Evolutionary conservation across 768 basidiomycete genomes (phyloP), one percentile per base, ranked within the genome.

Genomic region (Termitomyces sp.): DNA sequence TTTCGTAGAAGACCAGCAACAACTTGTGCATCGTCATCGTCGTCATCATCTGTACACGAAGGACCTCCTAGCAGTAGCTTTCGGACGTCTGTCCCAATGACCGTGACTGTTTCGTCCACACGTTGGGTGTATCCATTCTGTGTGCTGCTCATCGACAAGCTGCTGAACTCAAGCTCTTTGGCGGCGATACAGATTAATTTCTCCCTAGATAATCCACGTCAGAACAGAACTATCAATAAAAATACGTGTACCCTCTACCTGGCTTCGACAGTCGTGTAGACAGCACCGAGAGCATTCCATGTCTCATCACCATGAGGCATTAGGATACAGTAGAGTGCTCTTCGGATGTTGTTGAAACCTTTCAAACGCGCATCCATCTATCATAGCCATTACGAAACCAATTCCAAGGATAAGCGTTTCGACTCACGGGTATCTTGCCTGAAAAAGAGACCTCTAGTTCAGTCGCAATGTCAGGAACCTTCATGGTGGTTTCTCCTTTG

Each of bases 81-180:
- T 7, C 66, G 56, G 10, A 66, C 54, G 9, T 82, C 66, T 14
- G 60, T 62, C 12, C 61, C 66, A n/a, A 86, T 72, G 4, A 68
- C 73, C 0, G 65, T 64, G 4, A 74, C 59, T 47, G 71, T 74
- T 11, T 59, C 62, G 2, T 53, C 42, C 2, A 77, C 63, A 2
- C 78, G 77, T 5, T 43, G 59, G 16, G 65, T 63, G 60, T 89
- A 89, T 9, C 85, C 85, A 2, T 70, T 68, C 9, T 65, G 60
- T 0, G 83, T 85, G 42, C 76, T 77, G 16, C 78, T 80, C 71
- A 85, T 75, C 0, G 77, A 73, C 42, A 80, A 74, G 1, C 71
- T 73, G 4, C 57, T 68, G 56, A 79, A 77, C 57, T 88, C 87
- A 8, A 85, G 66, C 32, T 72, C 69, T 51, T 68, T 73, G 4